phyloP scores from a whole-genome alignment of 1,284 basidiomycete species.

The Ganoderma resinaceum region DNA sequence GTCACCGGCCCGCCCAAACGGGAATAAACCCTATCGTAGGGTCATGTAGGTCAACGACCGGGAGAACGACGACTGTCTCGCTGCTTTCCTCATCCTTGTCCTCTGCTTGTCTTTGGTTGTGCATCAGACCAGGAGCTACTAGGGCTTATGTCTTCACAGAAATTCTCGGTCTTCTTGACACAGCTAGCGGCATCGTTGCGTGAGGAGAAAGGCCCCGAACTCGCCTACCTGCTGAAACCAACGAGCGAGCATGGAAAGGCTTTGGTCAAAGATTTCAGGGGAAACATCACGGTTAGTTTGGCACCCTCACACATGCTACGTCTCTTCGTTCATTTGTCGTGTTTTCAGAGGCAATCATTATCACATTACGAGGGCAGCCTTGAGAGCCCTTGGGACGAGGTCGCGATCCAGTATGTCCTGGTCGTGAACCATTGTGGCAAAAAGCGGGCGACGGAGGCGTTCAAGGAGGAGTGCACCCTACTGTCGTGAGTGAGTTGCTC shows the following conservation, averaged over 20 bases:
- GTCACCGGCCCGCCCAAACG: too few relatives aligned
- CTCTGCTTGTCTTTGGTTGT: background rate
- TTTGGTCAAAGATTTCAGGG: constrained; percentile 70
- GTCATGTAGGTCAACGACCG: background rate
- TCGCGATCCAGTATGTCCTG: constrained; percentile 80
- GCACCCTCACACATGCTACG: background rate
- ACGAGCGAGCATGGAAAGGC: constrained; percentile 78
- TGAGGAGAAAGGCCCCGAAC: constrained; percentile 68
- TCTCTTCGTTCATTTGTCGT: background rate
- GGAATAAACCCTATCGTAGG: background rate
- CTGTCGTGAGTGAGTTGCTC: constrained; percentile 36
- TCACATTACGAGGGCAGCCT: constrained; percentile 69
- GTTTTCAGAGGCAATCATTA: constrained; percentile 52
- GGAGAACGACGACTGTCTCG: background rate
- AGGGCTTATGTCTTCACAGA: constrained; percentile 47
- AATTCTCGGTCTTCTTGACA: constrained; percentile 66
- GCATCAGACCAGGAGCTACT: background rate
- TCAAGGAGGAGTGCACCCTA: constrained; percentile 65
- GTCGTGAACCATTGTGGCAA: constrained; percentile 73
- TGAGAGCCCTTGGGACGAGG: constrained; percentile 81
- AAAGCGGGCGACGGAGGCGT: constrained; percentile 71
- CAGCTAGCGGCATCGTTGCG: constrained; percentile 67
- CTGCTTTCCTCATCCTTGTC: background rate
- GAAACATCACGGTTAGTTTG: constrained; percentile 63
- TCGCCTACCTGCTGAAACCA: constrained; percentile 76